Conservation (phyloP, 2,329 filamentous ascomycete species). For the Aureobasidium sp. region DNA sequence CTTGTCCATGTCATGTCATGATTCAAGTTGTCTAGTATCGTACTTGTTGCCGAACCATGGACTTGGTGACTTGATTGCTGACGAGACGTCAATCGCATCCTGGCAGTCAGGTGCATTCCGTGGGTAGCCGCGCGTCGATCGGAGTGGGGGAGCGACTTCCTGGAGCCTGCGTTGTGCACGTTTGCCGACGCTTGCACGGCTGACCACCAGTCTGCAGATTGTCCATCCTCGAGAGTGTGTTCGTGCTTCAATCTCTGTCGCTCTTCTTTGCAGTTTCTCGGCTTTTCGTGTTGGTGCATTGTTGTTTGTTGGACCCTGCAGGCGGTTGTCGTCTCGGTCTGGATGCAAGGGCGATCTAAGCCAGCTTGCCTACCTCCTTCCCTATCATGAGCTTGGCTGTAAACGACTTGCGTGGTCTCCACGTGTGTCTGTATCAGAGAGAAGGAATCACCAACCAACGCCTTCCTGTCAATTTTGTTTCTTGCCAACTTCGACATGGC, state of each 20-base stretch:
- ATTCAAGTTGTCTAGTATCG: neutral
- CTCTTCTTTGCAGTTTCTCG: neutral
- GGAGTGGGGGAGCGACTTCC: neutral
- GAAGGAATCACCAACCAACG: constrained; percentile 5
- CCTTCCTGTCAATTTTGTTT: neutral
- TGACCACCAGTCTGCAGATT: constrained; percentile 5
- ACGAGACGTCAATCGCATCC: neutral
- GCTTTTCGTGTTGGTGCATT: neutral
- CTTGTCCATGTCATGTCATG: neutral
- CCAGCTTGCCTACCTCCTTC: constrained; percentile 3
- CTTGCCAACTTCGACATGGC: neutral
- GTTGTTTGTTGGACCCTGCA: constrained; percentile 1
- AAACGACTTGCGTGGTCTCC: constrained; percentile 12
- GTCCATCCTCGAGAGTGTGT: neutral
- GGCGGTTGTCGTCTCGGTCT: neutral
- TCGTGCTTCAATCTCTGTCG: neutral
- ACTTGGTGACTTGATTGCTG: neutral
- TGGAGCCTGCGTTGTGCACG: neutral
- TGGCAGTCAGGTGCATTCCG: neutral
- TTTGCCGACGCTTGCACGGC: neutral
- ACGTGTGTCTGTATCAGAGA: neutral
- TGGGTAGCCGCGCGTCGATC: neutral
- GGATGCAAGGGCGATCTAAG: constrained; percentile 10
- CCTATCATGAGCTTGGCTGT: constrained; percentile 6
- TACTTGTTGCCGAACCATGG: neutral